Conservation (phyloP, 2,329 filamentous ascomycete species). For the Arthrobotrys megalospora region DNA sequence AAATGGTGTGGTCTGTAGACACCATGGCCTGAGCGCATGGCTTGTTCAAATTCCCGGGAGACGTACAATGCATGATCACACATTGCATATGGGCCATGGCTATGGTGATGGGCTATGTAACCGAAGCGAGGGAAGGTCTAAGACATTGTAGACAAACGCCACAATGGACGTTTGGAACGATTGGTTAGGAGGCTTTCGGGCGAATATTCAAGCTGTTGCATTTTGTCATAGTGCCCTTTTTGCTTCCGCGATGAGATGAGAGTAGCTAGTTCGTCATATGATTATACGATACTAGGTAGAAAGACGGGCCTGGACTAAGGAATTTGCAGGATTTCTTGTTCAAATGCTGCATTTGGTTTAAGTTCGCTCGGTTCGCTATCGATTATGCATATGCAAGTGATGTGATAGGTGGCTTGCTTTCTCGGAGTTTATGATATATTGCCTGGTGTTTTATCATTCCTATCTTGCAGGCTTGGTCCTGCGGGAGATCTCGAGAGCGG, state of each 20-base stretch:
- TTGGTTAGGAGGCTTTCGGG: slow-evolving; percentile 11
- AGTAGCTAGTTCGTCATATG: slow-evolving; percentile 1
- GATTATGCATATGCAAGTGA: slow-evolving; percentile 28
- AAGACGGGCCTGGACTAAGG: slow-evolving; percentile 7
- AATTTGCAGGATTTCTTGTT: background rate
- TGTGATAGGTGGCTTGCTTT: slow-evolving; percentile 25
- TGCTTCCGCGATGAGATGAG: background rate
- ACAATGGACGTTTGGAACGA: slow-evolving; percentile 24
- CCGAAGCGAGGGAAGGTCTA: slow-evolving; percentile 34
- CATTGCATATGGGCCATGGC: slow-evolving; percentile 15
- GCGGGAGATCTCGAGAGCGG: slow-evolving; percentile 21
- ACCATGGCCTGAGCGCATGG: slow-evolving; percentile 23
- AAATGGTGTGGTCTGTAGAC: slow-evolving; percentile 4
- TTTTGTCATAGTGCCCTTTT: background rate
- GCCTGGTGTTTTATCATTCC: slow-evolving; percentile 10
- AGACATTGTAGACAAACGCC: slow-evolving; percentile 32
- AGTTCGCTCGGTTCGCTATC: slow-evolving; percentile 20
- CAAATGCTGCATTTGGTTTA: background rate
- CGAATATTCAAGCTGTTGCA: slow-evolving; percentile 6
- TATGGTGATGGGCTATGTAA: slow-evolving; percentile 31
- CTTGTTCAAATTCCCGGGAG: background rate
- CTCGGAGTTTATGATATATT: slow-evolving; percentile 35
- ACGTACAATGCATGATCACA: slow-evolving; percentile 24
- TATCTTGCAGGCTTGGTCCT: slow-evolving; percentile 27
- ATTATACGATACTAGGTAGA: slow-evolving; percentile 14